These are phyloP conservation scores for Aspergillus coremiiformis DNA, from an alignment of 495 filamentous ascomycete genomes.

Conservation along the genomic window DNA sequence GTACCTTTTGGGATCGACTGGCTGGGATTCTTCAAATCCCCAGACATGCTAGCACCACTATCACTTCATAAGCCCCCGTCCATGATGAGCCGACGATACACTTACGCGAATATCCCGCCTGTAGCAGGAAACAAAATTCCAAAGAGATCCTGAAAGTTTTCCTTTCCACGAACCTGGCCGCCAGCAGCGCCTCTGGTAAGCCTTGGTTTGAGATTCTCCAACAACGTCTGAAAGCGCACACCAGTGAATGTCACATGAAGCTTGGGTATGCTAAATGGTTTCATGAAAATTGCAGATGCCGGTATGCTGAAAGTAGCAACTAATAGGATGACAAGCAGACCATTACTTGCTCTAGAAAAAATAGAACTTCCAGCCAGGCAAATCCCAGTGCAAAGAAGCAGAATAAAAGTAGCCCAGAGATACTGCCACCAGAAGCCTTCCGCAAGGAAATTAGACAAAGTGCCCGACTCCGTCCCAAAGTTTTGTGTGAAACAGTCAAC, in stretches of 20 bases:
- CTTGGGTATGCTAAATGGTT: constrained; percentile 55
- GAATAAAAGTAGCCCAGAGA: constrained; percentile 64
- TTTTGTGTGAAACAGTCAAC: constrained; percentile 77
- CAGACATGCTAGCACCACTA: constrained; percentile 83
- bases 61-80: constrained; percentile 17
- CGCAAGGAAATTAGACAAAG: constrained; percentile 53
- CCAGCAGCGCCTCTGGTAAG: constrained; percentile 62
- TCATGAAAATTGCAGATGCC: constrained; percentile 57
- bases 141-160: constrained; percentile 78
- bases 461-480: constrained; percentile 54
- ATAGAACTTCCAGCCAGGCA: constrained; percentile 75
- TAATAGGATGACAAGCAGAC: constrained; percentile 64
- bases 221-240: constrained; percentile 57
- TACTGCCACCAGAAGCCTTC: constrained; percentile 76
- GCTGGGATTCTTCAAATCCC: constrained; percentile 75
- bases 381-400: constrained; percentile 66
- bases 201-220: constrained; percentile 61
- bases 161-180: constrained; percentile 56
- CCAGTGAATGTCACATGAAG: constrained; percentile 71
- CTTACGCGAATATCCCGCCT: constrained; percentile 60
- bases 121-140: constrained; percentile 84
- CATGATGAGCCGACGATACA: neutral
- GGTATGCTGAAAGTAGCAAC: constrained; percentile 78
- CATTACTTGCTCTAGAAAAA: constrained; percentile 74
- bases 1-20: constrained; percentile 80